These are phyloP conservation scores for Aspergillus cavernicola DNA, from an alignment of 495 filamentous ascomycete genomes.

Conservation along the genomic window DNA sequence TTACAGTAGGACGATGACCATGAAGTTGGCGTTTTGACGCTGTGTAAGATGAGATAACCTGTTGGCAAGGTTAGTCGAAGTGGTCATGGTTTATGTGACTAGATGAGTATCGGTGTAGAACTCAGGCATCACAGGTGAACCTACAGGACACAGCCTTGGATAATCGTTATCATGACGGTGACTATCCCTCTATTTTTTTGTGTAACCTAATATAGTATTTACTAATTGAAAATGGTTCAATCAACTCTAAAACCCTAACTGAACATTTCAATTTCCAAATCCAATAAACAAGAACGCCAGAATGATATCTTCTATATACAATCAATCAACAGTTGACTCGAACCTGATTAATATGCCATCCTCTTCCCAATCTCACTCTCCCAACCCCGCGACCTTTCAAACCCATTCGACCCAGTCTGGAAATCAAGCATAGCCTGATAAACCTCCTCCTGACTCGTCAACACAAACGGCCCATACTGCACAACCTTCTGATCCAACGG, in stretches of 20 bases:
- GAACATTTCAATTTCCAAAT: no score
- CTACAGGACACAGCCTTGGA: neutral
- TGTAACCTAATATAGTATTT: constrained; percentile 6
- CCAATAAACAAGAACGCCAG: neutral
- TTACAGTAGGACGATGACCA: neutral
- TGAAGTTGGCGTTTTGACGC: neutral
- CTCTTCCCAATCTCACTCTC: constrained; percentile 89
- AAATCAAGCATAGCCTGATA: constrained; percentile 89
- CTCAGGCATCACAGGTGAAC: neutral
- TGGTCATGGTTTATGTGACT: no score
- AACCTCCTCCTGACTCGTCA: constrained; percentile 79
- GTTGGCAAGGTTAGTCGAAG: neutral
- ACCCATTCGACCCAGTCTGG: constrained; percentile 79
- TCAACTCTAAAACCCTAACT: neutral
- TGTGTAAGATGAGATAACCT: neutral
- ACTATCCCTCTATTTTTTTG: neutral
- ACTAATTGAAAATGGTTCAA: constrained; percentile 2
- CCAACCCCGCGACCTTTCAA: constrained; percentile 83
- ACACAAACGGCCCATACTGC: constrained; percentile 94
- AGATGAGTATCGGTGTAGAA: neutral
- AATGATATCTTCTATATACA: neutral
- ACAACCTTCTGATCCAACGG: constrained; percentile 89
- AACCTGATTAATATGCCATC: constrained; percentile 45
- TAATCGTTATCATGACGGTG: no score
- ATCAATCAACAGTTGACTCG: no score